Evolutionary conservation across 495 filamentous ascomycete genomes (phyloP).

Genomic region (Chaetomium cochliodes): DNA sequence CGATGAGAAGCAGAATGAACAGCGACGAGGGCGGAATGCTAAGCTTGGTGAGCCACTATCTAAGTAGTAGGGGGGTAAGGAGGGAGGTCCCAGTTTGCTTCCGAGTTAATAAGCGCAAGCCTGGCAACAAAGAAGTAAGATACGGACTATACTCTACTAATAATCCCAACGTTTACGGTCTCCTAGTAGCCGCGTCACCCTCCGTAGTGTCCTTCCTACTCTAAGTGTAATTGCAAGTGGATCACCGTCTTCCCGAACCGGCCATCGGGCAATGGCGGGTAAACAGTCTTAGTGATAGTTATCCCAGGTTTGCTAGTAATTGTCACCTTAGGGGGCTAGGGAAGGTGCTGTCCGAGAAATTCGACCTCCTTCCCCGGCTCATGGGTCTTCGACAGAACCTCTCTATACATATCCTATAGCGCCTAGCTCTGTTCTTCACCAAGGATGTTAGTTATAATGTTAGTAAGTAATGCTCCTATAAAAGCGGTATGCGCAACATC

Average conservation of each 20-base stretch:
- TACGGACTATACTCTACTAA: too few species aligned
- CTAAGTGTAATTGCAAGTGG: too few species aligned
- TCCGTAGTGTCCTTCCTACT: too few species aligned
- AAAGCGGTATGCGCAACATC: neutral
- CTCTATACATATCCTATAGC: neutral
- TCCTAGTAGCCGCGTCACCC: slow-evolving; percentile 31
- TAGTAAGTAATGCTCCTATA: neutral
- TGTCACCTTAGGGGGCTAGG: neutral
- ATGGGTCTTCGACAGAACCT: neutral
- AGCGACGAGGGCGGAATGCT: neutral
- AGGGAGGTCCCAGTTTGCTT: neutral
- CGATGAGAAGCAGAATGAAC: neutral
- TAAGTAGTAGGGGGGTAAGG: neutral
- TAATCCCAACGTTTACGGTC: too few species aligned
- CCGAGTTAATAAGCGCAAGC: neutral
- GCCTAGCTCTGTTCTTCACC: neutral
- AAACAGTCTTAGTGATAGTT: slow-evolving; percentile 1
- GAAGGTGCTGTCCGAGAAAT: neutral
- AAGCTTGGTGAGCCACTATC: neutral
- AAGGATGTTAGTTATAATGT: slow-evolving; percentile 1
- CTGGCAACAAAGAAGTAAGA: too few species aligned
- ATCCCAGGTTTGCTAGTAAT: neutral
- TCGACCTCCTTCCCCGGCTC: neutral
- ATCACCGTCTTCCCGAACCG: too few species aligned
- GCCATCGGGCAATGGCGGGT: slow-evolving; percentile 14